Percentiles rank a stretch among this genome's conserved stretches.
Evolutionary conservation across 202 grass and related monocot genomes (phyloP).

Genomic region (Carex sylvatica): DNA sequence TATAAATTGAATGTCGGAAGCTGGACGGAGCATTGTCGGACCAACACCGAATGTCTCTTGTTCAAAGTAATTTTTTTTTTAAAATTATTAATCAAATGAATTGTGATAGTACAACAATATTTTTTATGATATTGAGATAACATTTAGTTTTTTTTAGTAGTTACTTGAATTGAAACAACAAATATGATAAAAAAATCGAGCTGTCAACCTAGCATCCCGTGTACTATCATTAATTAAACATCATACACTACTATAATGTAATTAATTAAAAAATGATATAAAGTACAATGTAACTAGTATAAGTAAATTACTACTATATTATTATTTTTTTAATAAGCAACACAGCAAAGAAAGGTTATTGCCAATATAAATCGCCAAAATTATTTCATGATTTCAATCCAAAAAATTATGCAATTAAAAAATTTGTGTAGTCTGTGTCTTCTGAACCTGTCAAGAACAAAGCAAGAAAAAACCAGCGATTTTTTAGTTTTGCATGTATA

Average conservation of each 20-base stretch:
- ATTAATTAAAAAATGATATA: background rate
- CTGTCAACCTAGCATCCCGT: background rate
- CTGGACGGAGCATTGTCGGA: too few relatives aligned
- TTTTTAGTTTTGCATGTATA: too few relatives aligned
- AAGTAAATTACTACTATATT: background rate
- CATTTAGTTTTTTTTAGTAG: background rate
- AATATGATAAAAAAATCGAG: background rate
- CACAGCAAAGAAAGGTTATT: background rate
- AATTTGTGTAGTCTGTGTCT: background rate
- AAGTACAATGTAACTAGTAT: background rate
- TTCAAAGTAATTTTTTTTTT: too few relatives aligned
- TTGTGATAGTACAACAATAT: too few relatives aligned
- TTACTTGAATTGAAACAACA: background rate
- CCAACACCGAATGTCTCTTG: too few relatives aligned
- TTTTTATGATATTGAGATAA: too few relatives aligned
- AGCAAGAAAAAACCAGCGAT: too few relatives aligned
- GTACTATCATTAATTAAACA: background rate
- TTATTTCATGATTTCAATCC: background rate
- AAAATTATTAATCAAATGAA: too few relatives aligned
- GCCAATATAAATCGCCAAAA: background rate
- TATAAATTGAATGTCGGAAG: too few relatives aligned
- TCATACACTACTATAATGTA: background rate
- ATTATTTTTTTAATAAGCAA: background rate
- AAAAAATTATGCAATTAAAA: background rate
- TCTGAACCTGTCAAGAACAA: background rate